phyloP scores from a whole-genome alignment of 768 basidiomycete species.

The Podaxis sp. region DNA sequence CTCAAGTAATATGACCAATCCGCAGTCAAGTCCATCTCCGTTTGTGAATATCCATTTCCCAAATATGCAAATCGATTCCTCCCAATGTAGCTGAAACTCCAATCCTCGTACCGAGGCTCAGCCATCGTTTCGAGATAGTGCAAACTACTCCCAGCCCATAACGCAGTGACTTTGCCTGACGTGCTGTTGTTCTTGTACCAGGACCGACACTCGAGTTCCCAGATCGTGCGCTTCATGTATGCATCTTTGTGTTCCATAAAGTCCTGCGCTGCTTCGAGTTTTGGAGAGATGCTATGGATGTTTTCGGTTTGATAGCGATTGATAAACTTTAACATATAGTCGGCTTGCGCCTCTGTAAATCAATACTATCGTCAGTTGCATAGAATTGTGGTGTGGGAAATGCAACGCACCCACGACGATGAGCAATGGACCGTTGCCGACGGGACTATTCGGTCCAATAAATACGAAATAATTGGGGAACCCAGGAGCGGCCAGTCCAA shows the following conservation, averaged over 20 bases:
- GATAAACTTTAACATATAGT: constrained; percentile 30
- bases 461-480: constrained; percentile 32
- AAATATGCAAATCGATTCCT: constrained; percentile 29
- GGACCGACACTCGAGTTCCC: constrained; percentile 27
- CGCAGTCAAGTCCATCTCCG: constrained; percentile 28
- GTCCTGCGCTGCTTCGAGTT: constrained; percentile 29
- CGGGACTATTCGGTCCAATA: constrained; percentile 30
- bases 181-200: constrained; percentile 29
- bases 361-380: not conserved
- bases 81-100: constrained; percentile 27
- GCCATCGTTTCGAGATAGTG: constrained; percentile 30
- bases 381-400: not conserved
- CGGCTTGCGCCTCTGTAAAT: constrained; percentile 27
- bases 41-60: constrained; percentile 31
- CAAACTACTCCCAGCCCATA: constrained; percentile 32
- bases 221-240: constrained; percentile 30
- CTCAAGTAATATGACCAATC: constrained; percentile 30
- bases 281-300: constrained; percentile 31
- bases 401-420: constrained; percentile 23
- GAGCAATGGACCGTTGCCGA: constrained; percentile 29
- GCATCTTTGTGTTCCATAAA: constrained; percentile 29
- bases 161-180: constrained; percentile 28
- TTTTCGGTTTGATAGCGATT: constrained; percentile 32
- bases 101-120: constrained; percentile 31
- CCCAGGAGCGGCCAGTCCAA: constrained; percentile 26